Evolutionary conservation across 2,329 filamentous ascomycete genomes (phyloP).

Genomic region (Pezicula carpinea): DNA sequence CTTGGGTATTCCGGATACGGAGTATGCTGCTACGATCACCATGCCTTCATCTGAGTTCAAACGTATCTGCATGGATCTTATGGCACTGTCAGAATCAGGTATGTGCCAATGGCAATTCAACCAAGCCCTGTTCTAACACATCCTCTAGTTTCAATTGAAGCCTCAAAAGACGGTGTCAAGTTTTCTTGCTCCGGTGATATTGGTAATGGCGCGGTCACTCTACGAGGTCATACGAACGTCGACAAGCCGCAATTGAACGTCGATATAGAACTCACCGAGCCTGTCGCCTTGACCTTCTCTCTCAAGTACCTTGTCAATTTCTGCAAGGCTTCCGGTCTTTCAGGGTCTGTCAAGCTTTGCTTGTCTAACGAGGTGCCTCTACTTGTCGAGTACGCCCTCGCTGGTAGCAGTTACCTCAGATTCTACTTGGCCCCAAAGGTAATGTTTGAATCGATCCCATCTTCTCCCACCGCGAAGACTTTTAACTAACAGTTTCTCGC

Average conservation of each 20-base stretch:
- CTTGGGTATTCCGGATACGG: conserved; percentile 96
- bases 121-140: neutral
- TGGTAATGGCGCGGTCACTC: conserved; percentile 87
- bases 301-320: conserved; percentile 99
- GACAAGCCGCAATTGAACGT: conserved; percentile 86
- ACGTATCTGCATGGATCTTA: conserved; percentile 89
- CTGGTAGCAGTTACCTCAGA: conserved; percentile 80
- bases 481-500: conserved; percentile 16
- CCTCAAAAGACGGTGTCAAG: conserved; percentile 94
- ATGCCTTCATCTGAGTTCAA: conserved; percentile 91
- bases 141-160: conserved; percentile 80
- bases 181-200: conserved; percentile 94
- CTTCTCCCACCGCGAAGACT: neutral
- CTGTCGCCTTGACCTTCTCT: conserved; percentile 92
- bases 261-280: conserved; percentile 85
- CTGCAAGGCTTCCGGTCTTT: conserved; percentile 92
- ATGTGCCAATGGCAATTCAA: conserved; percentile 31
- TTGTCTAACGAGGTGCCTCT: conserved; percentile 95
- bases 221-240: conserved; percentile 82
- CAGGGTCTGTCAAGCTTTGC: conserved; percentile 80
- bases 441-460: neutral
- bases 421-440: conserved; percentile 99
- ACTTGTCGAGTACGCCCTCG: conserved; percentile 83
- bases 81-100: conserved; percentile 94
- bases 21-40: conserved; percentile 85